Base-by-base conservation (phyloP, 176 grass and related monocot species). In the Avena sativa region DNA sequence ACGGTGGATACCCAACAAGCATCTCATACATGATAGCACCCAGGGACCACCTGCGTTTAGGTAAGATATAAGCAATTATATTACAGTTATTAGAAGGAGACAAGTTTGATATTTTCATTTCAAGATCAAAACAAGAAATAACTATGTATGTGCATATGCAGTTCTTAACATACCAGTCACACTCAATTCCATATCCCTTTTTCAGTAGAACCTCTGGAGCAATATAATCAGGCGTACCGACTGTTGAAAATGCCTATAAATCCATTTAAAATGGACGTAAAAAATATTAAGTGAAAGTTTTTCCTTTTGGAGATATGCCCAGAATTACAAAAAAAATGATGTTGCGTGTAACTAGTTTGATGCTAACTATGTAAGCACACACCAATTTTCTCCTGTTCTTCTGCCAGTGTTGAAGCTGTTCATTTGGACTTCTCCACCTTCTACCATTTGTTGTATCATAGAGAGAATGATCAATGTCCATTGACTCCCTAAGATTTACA, bases 181-280 rank as follows among this genome's bases (percentile, higher is more conserved):
- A 99, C 75, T 99, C 97, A 90, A 96, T 96, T 86, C 94, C 97
- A 90, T 99, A 99, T 93, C 97, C 97, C 86, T 99, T 99, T 81
- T 99, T 99, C 49, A 99, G 79, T 69, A 99, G 89, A 89, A 98
- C 93, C 89, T 98, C 95, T 61, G 95, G 95, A 85, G 97, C 97
- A 94, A 99, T 96, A 89, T 99, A 99, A 76, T 99, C 97, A 7
- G 94, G 94, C 4, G 97, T 99, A 25, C 97, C 97, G 87, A 99
- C 97, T 81, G 94, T 99, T 20, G 97, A 99, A 89, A 96, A 99
- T 84, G 97, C 97, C 97, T 99, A 81, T 34, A 26, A 23, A 73
- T 79, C 52, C 82, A 87, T 60, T 32, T 72, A 74, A 55, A 86
- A 68, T 79, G 47, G 5, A 72, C 60, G 66, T 88, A 77, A 92